Evolutionary conservation across 2,329 filamentous ascomycete genomes (phyloP), one percentile per base, ranked within the genome.

Genomic region (Ophiosphaerella narmari): DNA sequence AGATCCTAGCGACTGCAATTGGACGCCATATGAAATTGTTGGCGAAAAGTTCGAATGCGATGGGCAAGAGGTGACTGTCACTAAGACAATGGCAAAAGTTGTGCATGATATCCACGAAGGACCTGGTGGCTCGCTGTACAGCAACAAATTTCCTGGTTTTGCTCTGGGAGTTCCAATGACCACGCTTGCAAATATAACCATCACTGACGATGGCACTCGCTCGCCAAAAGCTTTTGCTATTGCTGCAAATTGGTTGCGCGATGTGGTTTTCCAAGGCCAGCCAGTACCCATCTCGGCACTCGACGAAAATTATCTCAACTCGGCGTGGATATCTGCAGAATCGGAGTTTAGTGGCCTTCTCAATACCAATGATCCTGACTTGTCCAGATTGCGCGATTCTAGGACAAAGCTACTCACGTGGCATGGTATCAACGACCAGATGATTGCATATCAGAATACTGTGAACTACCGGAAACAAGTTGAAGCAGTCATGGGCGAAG

Each of bases 371-470:
- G 55, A 63, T 32, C 57, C 66, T 3, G 56, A 70, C 42, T 55
- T 71, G 14, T 55, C 62, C 2, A 46, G 47, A 4, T 50, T 70
- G 12, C 56, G 57, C 13, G 49, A 52, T 7, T 58, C 63, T 2
- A 63, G 62, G 8, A 56, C 62, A 1, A 70, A 69, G 38, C 36
- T 70, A 5, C 52, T 70, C 8, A 66, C 61, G 7, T 70, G 58
- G 60, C 67, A 71, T 40, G 67, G 67, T 2, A 54, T 55, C 6
- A 52, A 54, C 13, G 67, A 72, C 41, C 34, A 50, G 5, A n/a
- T 61, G 11, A 68, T 70, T 13, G 59, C 65, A 0, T 61, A 57
- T 18, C 51, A 64, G n/a, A 65, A 62, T 21, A 69, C 63, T 1
- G 43, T 66, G 9, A 49, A 51, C 4, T 67, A 67, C 38, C 54